Base-by-base conservation (phyloP, 768 basidiomycete species). In the Stropharia rugosoannulata region DNA sequence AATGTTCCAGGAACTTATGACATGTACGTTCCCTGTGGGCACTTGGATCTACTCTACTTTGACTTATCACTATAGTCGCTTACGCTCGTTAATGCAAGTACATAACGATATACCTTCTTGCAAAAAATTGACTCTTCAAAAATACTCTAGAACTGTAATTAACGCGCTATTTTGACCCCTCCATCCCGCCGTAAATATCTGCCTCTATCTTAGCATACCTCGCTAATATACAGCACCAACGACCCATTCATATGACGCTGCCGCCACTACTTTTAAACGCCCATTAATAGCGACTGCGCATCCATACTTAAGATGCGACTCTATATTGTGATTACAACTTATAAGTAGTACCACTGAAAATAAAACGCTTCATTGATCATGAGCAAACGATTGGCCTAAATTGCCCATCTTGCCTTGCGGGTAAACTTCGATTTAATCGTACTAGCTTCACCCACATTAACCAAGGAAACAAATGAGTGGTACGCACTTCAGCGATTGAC, bases 1-100 rank as follows among this genome's bases (percentile, higher is more conserved):
- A 13, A 36, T n/a, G 12, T 32, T 27, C 25, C 25, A 40, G 40
- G 40, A 41, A 40, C 29, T n/a, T 40, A 25, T 42, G 39, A 4
- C 40, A 25, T n/a, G 39, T 13, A 8, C 18, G 22, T 15, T 22
- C 32, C 22, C 38, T 39, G 15, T 19, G 22, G 22, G 40, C 50
- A 37, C 36, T 39, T 47, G 42, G 42, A 57, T 51, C 11, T 46
- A 29, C 32, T 18, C 38, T 45, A 46, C 54, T 38, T 49, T 46
- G 44, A 48, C 57, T 50, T 61, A 40, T 48, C 38, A 25, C 39
- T 54, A n/a, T n/a, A 55, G 57, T 56, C 57, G 41, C 46, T 38
- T 56, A 50, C 57, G 43, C 42, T 61, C 60, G 35, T 61, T 56
- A 25, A 32, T 51, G 46, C 52, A 58, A 40, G 35, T 56, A 55